phyloP scores from a whole-genome alignment of 305 asterid species.

The Solanum chacoense region DNA sequence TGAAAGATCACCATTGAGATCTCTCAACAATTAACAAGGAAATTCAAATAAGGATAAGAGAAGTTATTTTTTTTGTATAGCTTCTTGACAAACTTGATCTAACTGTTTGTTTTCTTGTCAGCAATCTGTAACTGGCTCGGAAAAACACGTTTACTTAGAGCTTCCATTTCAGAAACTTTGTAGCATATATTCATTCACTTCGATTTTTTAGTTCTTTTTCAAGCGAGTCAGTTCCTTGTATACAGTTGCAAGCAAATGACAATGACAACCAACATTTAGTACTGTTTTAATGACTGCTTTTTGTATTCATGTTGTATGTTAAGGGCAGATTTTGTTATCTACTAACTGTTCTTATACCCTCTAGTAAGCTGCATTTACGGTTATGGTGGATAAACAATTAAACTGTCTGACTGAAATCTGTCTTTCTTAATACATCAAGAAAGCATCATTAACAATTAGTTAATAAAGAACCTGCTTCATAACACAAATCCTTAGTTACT shows the following conservation, averaged over 20 bases:
- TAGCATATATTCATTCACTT: not conserved
- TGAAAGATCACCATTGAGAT: slow-evolving; percentile 61
- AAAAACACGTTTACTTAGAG: not conserved
- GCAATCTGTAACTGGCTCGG: not conserved
- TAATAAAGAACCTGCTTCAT: not conserved
- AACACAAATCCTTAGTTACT: not conserved
- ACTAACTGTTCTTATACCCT: not conserved
- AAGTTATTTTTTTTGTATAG: slow-evolving; percentile 7
- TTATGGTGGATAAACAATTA: not conserved
- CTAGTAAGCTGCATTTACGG: not conserved
- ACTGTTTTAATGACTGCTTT: not conserved
- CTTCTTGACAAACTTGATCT: not conserved
- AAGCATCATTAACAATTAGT: not conserved
- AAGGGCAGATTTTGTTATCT: not conserved
- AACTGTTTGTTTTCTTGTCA: not conserved
- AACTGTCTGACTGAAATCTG: not conserved
- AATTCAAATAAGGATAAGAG: not conserved
- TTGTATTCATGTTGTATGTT: not conserved
- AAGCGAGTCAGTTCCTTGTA: not conserved
- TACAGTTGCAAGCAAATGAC: not conserved
- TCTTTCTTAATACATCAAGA: not conserved
- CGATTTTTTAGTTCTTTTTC: not conserved
- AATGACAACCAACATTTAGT: not conserved
- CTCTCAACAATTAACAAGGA: slow-evolving; percentile 36
- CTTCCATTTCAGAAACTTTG: not conserved